Conservation (phyloP, 2,329 filamentous ascomycete genomes). For the Pyrenochaeta sp. region DNA sequence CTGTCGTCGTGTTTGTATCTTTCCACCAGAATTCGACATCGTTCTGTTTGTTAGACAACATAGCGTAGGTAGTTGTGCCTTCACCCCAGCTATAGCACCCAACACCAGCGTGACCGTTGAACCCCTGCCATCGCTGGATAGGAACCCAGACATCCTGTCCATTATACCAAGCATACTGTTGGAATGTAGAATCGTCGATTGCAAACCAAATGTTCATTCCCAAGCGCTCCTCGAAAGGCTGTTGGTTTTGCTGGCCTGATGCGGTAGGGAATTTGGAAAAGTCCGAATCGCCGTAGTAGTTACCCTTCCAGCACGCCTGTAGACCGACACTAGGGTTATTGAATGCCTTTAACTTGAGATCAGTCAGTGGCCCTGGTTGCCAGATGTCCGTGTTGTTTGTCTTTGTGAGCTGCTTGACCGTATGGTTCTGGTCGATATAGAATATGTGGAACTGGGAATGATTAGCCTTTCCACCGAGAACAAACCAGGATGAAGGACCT, state of each 20-base stretch:
- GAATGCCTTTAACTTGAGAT: conserved; percentile 84
- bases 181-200: conserved; percentile 48
- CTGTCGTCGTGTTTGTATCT: conserved; percentile 48
- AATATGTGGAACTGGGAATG: conserved; percentile 47
- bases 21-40: conserved; percentile 55
- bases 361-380: conserved; percentile 56
- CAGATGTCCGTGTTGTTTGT: conserved; percentile 51
- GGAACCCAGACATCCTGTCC: conserved; percentile 47
- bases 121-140: conserved; percentile 47
- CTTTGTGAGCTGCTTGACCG: conserved; percentile 49
- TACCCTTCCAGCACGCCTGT: conserved; percentile 80
- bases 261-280: conserved; percentile 47
- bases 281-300: conserved; percentile 57
- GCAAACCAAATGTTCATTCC: conserved; percentile 58
- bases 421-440: conserved; percentile 52
- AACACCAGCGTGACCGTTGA: conserved; percentile 54
- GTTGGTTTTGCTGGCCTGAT: conserved; percentile 31
- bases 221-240: conserved; percentile 32
- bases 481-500: conserved; percentile 9
- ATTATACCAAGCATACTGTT: conserved; percentile 52
- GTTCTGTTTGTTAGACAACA: conserved; percentile 52
- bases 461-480: neutral
- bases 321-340: conserved; percentile 90
- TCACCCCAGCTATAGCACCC: conserved; percentile 54
- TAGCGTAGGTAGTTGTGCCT: conserved; percentile 50